phyloP scores from a whole-genome alignment of 345 rosid genomes.

The Pistacia integerrima region DNA sequence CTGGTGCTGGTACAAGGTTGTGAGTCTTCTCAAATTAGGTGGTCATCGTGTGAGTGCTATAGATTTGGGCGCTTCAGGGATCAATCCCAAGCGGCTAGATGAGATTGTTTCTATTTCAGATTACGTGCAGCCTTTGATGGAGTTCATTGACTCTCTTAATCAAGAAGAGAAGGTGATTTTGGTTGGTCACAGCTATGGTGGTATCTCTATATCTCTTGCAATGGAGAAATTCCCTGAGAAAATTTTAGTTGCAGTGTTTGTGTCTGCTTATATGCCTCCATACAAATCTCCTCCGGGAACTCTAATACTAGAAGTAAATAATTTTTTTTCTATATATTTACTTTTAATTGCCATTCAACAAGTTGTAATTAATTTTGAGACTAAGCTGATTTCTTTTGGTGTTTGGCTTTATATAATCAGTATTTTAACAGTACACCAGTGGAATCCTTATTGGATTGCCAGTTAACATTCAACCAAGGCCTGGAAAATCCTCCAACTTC shows the following conservation, averaged over 20 bases:
- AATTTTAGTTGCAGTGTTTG: conserved; percentile 46
- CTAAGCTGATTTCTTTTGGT: not conserved
- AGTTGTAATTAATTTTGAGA: not conserved
- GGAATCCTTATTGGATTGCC: conserved; percentile 18
- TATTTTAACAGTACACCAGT: conserved; percentile 15
- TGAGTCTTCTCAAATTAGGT: conserved; percentile 34
- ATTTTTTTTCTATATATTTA: not conserved
- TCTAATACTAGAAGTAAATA: conserved; percentile 22
- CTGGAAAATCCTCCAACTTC: conserved; percentile 25
- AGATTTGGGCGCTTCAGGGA: conserved; percentile 53
- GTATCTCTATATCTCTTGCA: conserved; percentile 41
- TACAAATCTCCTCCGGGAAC: conserved; percentile 25
- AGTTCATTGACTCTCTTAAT: conserved; percentile 47
- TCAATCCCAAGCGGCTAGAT: conserved; percentile 30
- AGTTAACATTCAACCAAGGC: conserved; percentile 13
- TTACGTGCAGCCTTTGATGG: conserved; percentile 53
- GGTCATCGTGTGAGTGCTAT: conserved; percentile 57
- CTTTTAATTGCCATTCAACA: not conserved
- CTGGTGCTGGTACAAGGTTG: conserved; percentile 75
- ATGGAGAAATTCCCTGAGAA: conserved; percentile 60
- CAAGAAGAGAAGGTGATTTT: conserved; percentile 48
- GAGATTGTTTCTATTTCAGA: conserved; percentile 39
- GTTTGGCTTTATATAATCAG: not conserved
- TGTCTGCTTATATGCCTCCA: conserved; percentile 56
- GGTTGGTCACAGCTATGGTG: conserved; percentile 69